A percentile compares a stretch with the other conserved stretches of the same genome.
phyloP scores from a whole-genome alignment of 805 yeast genomes.

The Lachancea meyersii region DNA sequence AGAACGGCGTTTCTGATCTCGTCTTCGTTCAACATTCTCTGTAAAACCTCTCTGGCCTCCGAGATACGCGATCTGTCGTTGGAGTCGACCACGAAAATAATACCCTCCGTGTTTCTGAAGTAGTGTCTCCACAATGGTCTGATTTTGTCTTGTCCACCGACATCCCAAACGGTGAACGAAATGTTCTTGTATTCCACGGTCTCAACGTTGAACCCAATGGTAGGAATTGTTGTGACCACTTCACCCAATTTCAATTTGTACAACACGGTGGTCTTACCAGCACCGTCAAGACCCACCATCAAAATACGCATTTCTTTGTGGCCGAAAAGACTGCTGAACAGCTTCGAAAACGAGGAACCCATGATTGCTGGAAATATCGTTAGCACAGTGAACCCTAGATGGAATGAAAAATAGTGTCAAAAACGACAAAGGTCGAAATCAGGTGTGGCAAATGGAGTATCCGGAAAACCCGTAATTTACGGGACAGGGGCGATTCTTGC shows the following conservation, averaged over 20 bases:
- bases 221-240: slow-evolving; percentile 93
- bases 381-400: slow-evolving; percentile 96
- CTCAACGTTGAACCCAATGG: slow-evolving; percentile 96
- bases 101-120: slow-evolving; percentile 98
- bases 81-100: slow-evolving; percentile 94
- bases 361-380: slow-evolving; percentile 94
- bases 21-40: slow-evolving; percentile 97
- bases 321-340: slow-evolving; percentile 92
- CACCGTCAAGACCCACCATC: slow-evolving; percentile 98
- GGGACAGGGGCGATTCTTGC: too few relatives aligned
- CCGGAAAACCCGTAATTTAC: slow-evolving; percentile 99
- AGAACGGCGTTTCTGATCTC: slow-evolving; percentile 95
- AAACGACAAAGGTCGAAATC: slow-evolving; percentile 79
- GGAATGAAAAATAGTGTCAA: not conserved
- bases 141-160: slow-evolving; percentile 99
- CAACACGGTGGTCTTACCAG: slow-evolving; percentile 95
- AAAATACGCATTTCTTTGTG: slow-evolving; percentile 96
- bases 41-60: slow-evolving; percentile 97
- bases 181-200: slow-evolving; percentile 96
- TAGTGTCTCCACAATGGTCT: slow-evolving; percentile 99
- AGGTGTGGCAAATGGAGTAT: slow-evolving; percentile 97
- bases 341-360: slow-evolving; percentile 94
- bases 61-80: slow-evolving; percentile 96
- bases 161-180: slow-evolving; percentile 97
- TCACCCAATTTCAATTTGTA: slow-evolving; percentile 94